Percentiles rank a stretch among this genome's conserved stretches.
These are phyloP conservation scores for Ceratocystis huliohia DNA, from an alignment of 2,329 filamentous ascomycete species.

Conservation along the genomic window DNA sequence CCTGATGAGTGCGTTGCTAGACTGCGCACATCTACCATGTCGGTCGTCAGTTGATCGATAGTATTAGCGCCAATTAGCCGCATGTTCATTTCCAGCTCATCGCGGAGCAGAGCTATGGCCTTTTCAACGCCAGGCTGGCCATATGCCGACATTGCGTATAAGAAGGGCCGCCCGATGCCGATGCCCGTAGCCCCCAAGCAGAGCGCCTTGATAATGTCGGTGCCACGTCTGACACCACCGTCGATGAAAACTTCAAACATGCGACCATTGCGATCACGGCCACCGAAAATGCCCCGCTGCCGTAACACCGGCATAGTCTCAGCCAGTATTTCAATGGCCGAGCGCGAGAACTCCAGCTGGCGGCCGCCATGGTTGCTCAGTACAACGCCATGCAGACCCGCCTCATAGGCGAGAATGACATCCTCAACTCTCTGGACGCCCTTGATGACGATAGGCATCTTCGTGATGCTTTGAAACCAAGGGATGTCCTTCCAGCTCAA, in stretches of 20 bases:
- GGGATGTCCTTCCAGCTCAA: conserved; percentile 87
- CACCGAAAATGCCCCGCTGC: conserved; percentile 45
- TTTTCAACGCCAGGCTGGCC: conserved; percentile 76
- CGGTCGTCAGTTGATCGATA: conserved; percentile 66
- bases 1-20: conserved; percentile 42
- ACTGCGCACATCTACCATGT: conserved; percentile 64
- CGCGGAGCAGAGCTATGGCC: conserved; percentile 83
- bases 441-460: conserved; percentile 93
- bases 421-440: conserved; percentile 94
- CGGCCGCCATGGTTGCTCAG: conserved; percentile 92
- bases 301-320: conserved; percentile 85
- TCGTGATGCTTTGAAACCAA: conserved; percentile 82
- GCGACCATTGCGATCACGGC: conserved; percentile 40
- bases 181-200: conserved; percentile 86
- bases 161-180: conserved; percentile 84
- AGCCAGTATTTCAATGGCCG: conserved; percentile 77
- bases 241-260: conserved; percentile 77
- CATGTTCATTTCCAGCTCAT: conserved; percentile 99
- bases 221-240: conserved; percentile 77
- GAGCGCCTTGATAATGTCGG: conserved; percentile 89
- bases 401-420: conserved; percentile 72
- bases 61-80: conserved; percentile 69
- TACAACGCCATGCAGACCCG: conserved; percentile 76
- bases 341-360: conserved; percentile 83
- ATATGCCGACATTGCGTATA: conserved; percentile 93